phyloP scores from a whole-genome alignment of 345 rosid genomes.

The Triadica sebifera region DNA sequence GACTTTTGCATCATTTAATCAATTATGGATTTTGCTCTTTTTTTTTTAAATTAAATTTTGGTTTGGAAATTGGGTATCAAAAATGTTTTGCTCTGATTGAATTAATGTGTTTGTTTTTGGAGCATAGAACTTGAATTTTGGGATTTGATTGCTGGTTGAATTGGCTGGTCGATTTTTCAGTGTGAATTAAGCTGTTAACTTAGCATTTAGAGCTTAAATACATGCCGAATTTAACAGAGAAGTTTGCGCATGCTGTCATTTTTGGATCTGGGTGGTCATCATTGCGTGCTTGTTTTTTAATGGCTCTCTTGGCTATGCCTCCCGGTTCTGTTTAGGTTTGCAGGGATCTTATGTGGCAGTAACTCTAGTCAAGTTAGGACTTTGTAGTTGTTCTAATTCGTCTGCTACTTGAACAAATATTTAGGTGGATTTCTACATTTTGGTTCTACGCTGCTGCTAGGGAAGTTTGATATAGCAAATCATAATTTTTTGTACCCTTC shows the following conservation, averaged over 20 bases:
- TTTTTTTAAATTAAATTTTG: background rate
- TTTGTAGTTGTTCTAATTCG: background rate
- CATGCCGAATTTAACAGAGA: background rate
- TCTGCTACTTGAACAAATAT: background rate
- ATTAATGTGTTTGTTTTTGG: background rate
- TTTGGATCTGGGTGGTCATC: constrained; percentile 4
- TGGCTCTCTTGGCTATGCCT: background rate
- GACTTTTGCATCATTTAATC: constrained; percentile 1
- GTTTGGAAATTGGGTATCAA: background rate
- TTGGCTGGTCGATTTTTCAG: background rate
- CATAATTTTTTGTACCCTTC: background rate
- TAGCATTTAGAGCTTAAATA: background rate
- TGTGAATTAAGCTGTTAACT: constrained; percentile 10
- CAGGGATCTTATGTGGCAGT: background rate
- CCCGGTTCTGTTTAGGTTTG: background rate
- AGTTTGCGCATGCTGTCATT: background rate
- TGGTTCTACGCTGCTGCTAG: background rate
- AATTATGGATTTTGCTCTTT: constrained; percentile 9
- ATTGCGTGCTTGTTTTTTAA: background rate
- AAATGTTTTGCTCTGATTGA: background rate
- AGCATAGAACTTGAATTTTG: constrained; percentile 8
- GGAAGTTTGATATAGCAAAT: background rate
- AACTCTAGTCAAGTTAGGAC: constrained; percentile 4
- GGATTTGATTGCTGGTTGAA: constrained; percentile 13
- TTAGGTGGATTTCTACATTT: background rate